Evolutionary conservation across 2,329 filamentous ascomycete genomes (phyloP), one percentile per base, ranked within the genome.

Genomic region (Scedosporium boydii): DNA sequence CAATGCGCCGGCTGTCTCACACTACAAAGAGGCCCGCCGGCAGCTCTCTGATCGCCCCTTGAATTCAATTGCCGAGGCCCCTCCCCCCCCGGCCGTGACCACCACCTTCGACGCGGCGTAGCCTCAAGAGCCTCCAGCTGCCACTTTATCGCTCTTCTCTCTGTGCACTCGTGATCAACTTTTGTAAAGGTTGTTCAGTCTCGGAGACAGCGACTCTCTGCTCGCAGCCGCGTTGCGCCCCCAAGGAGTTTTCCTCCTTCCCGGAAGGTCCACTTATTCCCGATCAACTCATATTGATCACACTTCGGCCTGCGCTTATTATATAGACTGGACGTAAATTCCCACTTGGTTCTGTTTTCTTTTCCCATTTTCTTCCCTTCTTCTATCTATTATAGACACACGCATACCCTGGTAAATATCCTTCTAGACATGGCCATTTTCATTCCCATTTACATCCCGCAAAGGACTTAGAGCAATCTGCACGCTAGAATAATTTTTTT

Each of bases 51-150:
- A 55, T 16, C n/a, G 3, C 6, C 12, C 51, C 6, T n/a, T 55
- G 51, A 16, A 29, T 55, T 55, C 51, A 55, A 55, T 55, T 55
- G 51, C 51, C 51, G 51, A 55, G 51, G 51, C 51, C 51, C 51
- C 51, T 23, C 23, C 51, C 23, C 48, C n/a, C 21, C 21, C 23
- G 12, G 51, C 23, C 12, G 23, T 55, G 51, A 55, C 51, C 51
- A 55, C 51, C 51, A 55, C 18, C 44, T 48, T 55, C 7, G 51
- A 55, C 51, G 21, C 51, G 51, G 21, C 51, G 51, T 55, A 55
- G 51, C 51, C 51, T 23, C n/a, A 6, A 48, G 44, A 21, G n/a
- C 44, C 9, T 23, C 44, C n/a, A 9, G 27, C 51, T 55, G 23
- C 51, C 51, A 55, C 23, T 27, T 6, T 4, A 38, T 38, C 10